These are phyloP conservation scores for Colletotrichum horii DNA, from an alignment of 2,329 filamentous ascomycete species.

Conservation along the genomic window DNA sequence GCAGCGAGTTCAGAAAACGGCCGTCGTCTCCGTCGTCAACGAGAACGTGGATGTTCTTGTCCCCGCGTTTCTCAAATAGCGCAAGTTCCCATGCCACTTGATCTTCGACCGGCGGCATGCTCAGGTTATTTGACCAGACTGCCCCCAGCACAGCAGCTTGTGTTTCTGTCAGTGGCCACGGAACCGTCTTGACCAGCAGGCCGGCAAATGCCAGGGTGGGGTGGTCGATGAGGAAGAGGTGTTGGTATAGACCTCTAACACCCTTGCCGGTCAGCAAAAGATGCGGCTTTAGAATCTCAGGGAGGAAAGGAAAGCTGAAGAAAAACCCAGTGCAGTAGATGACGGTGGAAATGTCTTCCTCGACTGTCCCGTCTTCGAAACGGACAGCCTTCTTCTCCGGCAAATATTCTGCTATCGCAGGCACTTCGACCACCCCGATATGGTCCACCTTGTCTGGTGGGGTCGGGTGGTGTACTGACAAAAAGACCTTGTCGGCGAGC, in stretches of 20 bases:
- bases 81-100: conserved; percentile 75
- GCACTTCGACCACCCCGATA: conserved; percentile 54
- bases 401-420: conserved; percentile 63
- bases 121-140: conserved; percentile 74
- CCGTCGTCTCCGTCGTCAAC: conserved; percentile 65
- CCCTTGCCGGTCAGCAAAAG: conserved; percentile 73
- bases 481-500: conserved; percentile 64
- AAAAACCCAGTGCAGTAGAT: conserved; percentile 85
- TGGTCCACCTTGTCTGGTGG: conserved; percentile 49
- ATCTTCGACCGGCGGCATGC: conserved; percentile 63
- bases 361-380: conserved; percentile 68
- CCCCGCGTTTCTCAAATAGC: conserved; percentile 54
- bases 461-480: conserved; percentile 63
- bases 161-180: conserved; percentile 80
- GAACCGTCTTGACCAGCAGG: conserved; percentile 84
- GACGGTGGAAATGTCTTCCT: conserved; percentile 69
- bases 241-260: conserved; percentile 76
- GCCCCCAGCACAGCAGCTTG: conserved; percentile 80
- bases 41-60: conserved; percentile 48
- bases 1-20: conserved; percentile 71
- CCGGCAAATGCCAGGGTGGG: conserved; percentile 81
- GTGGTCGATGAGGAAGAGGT: conserved; percentile 76
- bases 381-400: conserved; percentile 61
- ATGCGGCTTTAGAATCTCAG: conserved; percentile 41
- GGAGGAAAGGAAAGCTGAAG: conserved; percentile 74